Percentiles rank a stretch among this genome's conserved stretches.
Conservation (phyloP, 495 filamentous ascomycete species). For the Friedmanniomyces simplex region DNA sequence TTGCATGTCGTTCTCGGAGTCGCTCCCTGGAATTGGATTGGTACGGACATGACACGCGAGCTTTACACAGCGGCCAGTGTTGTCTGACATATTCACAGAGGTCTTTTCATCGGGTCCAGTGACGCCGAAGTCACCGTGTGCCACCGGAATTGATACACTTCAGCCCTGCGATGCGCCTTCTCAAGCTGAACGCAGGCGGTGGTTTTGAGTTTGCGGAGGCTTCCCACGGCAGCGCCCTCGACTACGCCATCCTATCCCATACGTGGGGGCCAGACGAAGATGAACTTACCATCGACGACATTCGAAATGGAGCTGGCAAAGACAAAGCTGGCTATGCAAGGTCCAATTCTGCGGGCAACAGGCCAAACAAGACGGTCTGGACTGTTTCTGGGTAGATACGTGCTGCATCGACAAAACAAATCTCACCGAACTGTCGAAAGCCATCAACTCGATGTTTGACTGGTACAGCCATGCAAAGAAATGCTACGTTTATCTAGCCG, state of each 20-base stretch:
- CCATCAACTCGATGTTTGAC: slow-evolving; percentile 19
- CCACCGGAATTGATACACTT: too few species aligned
- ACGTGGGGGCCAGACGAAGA: not conserved
- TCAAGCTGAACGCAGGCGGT: too few species aligned
- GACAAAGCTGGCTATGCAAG: not conserved
- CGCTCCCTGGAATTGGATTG: too few species aligned
- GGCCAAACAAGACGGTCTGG: slow-evolving; percentile 3
- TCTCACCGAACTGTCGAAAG: slow-evolving; percentile 9
- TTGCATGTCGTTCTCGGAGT: too few species aligned
- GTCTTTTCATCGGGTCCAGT: too few species aligned
- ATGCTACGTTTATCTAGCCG: slow-evolving; percentile 16
- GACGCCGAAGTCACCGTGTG: too few species aligned
- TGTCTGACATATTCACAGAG: too few species aligned
- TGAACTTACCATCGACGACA: not conserved
- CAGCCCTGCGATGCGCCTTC: too few species aligned
- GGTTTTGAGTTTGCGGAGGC: too few species aligned
- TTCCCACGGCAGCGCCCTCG: too few species aligned
- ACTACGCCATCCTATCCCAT: slow-evolving; percentile 1
- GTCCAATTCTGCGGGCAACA: not conserved
- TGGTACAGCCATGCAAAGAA: slow-evolving; percentile 11
- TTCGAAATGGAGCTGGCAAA: not conserved
- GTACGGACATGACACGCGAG: too few species aligned
- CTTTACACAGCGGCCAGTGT: too few species aligned
- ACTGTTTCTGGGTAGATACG: slow-evolving; percentile 18
- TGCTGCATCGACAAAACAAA: slow-evolving; percentile 20